A percentile compares a stretch with the other conserved stretches of the same genome.
Conservation (phyloP, 2,329 filamentous ascomycete species). For the Cryphonectria carpinicola region DNA sequence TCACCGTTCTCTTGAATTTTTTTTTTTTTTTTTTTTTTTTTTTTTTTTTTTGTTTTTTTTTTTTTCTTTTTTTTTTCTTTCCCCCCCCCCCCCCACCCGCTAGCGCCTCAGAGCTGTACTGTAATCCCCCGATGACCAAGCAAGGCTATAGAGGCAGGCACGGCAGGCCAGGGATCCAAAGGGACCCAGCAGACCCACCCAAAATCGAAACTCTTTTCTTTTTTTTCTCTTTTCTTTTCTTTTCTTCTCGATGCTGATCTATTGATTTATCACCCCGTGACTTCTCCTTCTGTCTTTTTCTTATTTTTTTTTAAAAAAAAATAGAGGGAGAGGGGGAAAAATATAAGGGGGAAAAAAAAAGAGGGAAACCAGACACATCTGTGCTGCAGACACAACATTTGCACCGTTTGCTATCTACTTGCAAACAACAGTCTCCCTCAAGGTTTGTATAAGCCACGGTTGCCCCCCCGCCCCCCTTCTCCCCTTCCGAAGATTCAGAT, state of each 20-base stretch:
- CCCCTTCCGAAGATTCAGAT: background rate
- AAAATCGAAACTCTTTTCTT: background rate
- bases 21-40: too few species aligned
- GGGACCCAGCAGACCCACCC: background rate
- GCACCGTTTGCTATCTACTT: background rate
- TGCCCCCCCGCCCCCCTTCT: too few species aligned
- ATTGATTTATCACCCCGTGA: too few species aligned
- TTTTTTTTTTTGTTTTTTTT: too few species aligned
- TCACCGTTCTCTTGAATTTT: too few species aligned
- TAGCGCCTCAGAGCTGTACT: background rate
- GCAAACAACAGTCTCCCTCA: background rate
- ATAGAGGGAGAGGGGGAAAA: too few species aligned
- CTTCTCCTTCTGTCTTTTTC: too few species aligned
- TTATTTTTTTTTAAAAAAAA: too few species aligned
- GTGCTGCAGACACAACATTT: background rate
- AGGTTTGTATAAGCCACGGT: background rate
- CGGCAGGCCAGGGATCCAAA: too few species aligned
- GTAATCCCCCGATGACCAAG: constrained; percentile 4
- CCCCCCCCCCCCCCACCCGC: background rate
- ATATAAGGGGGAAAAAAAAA: too few species aligned
- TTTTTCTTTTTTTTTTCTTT: too few species aligned
- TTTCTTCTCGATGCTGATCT: too few species aligned
- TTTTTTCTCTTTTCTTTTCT: background rate
- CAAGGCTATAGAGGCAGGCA: background rate
- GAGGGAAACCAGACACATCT: background rate